phyloP scores from a whole-genome alignment of 169 alveolate species.

The Eimeria maxima region DNA sequence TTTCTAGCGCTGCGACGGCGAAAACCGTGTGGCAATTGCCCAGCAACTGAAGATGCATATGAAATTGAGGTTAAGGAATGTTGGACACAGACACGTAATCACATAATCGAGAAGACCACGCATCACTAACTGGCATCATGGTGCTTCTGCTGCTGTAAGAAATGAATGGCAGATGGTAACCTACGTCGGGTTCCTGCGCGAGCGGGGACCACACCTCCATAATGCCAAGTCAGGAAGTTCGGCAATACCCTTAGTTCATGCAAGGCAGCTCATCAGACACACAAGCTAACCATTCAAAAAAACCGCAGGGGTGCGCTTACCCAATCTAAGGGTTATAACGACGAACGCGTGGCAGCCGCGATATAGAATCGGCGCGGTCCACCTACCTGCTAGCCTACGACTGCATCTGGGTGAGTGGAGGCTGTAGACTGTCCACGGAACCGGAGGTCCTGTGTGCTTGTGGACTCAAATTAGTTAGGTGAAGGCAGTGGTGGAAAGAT shows the following conservation, averaged over 20 bases:
- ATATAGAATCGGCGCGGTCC: not conserved
- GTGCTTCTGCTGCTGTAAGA: too few species aligned
- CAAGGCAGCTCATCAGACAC: not conserved
- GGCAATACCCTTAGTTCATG: not conserved
- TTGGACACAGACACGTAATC: too few species aligned
- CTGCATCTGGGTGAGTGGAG: too few species aligned
- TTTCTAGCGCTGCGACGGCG: not conserved
- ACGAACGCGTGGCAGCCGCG: not conserved
- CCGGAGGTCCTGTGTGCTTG: not conserved
- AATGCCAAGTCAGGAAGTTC: too few species aligned
- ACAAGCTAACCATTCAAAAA: not conserved
- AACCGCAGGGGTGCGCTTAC: not conserved
- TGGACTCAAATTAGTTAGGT: not conserved
- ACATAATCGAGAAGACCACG: too few species aligned
- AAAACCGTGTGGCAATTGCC: not conserved
- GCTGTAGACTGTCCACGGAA: not conserved
- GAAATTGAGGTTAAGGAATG: too few species aligned
- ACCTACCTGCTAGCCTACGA: too few species aligned
- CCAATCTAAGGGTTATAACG: not conserved
- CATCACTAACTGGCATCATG: too few species aligned
- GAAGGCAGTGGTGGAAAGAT: not conserved
- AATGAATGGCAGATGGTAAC: too few species aligned
- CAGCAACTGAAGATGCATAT: not conserved
- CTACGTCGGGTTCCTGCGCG: too few species aligned
- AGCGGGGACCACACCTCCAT: too few species aligned